Evolutionary conservation across 768 basidiomycete species (phyloP).

Genomic region (Fomitopsis serialis): DNA sequence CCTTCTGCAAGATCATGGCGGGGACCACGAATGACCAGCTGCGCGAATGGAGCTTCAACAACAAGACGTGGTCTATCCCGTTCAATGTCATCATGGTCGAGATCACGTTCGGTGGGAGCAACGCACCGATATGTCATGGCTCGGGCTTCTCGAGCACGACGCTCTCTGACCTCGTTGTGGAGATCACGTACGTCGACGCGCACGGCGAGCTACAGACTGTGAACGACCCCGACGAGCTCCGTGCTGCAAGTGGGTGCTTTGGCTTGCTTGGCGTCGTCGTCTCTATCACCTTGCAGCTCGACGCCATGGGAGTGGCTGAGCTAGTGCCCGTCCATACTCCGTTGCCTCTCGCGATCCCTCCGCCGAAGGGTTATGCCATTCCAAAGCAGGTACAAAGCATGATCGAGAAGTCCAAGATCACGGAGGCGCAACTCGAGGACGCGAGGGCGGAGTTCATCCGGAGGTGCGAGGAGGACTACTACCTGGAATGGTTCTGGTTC

Average conservation of each 20-base stretch:
- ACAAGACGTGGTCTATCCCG: constrained; percentile 18
- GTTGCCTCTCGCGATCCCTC: constrained; percentile 20
- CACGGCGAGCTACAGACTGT: constrained; percentile 16
- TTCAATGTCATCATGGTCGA: constrained; percentile 26
- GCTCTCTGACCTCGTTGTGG: constrained; percentile 21
- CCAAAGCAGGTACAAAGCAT: constrained; percentile 15
- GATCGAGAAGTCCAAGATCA: constrained; percentile 12
- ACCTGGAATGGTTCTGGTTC: constrained; percentile 28
- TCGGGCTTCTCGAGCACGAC: constrained; percentile 19
- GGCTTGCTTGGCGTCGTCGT: constrained; percentile 24
- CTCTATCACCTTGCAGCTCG: constrained; percentile 21
- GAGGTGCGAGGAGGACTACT: constrained; percentile 21
- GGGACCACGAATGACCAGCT: constrained; percentile 25
- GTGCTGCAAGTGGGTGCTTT: constrained; percentile 23
- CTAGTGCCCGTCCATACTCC: constrained; percentile 18
- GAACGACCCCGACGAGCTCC: constrained; percentile 18
- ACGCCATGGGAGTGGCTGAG: constrained; percentile 21
- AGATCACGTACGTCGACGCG: constrained; percentile 23
- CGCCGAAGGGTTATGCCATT: constrained; percentile 17
- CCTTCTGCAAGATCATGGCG: constrained; percentile 16
- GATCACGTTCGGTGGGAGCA: constrained; percentile 24
- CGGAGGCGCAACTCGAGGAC: constrained; percentile 9
- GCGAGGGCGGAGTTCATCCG: constrained; percentile 18
- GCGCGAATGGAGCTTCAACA: constrained; percentile 19
- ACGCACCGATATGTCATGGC: constrained; percentile 24